A percentile compares a stretch with the other conserved stretches of the same genome.
Evolutionary conservation across 148 eudicot genomes (phyloP).

Genomic region (Pouteria glomerata): DNA sequence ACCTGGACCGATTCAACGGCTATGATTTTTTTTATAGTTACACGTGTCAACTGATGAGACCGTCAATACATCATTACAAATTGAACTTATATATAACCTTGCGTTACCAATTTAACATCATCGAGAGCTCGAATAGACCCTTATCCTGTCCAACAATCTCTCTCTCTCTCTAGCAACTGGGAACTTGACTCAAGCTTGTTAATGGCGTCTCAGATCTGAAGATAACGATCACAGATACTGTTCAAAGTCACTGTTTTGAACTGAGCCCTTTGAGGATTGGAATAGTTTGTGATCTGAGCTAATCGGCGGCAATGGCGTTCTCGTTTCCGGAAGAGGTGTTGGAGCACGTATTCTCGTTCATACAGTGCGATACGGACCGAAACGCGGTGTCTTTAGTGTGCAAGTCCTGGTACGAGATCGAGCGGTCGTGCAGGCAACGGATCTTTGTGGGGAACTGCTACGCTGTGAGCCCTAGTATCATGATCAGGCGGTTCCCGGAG

Average conservation of each 20-base stretch:
- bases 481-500: constrained; percentile 59
- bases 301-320: constrained; percentile 23
- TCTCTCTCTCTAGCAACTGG: background rate
- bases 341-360: constrained; percentile 63
- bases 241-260: background rate
- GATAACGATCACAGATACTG: background rate
- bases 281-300: background rate
- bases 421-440: constrained; percentile 45
- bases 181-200: constrained; percentile 4
- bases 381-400: constrained; percentile 63
- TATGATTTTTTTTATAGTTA: too few species aligned
- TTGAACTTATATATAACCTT: background rate
- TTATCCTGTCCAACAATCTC: constrained; percentile 25
- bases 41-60: constrained; percentile 21
- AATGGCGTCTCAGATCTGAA: constrained; percentile 47
- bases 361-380: constrained; percentile 39
- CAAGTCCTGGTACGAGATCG: constrained; percentile 75
- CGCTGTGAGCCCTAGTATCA: constrained; percentile 42
- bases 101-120: constrained; percentile 7
- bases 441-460: constrained; percentile 72
- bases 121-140: constrained; percentile 16
- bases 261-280: background rate
- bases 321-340: constrained; percentile 69
- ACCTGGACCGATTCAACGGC: constrained; percentile 12
- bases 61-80: constrained; percentile 10